Percentiles rank a stretch among this genome's conserved stretches.
phyloP scores from a whole-genome alignment of 176 grass and related monocot genomes.

The Cymbopogon citratus region DNA sequence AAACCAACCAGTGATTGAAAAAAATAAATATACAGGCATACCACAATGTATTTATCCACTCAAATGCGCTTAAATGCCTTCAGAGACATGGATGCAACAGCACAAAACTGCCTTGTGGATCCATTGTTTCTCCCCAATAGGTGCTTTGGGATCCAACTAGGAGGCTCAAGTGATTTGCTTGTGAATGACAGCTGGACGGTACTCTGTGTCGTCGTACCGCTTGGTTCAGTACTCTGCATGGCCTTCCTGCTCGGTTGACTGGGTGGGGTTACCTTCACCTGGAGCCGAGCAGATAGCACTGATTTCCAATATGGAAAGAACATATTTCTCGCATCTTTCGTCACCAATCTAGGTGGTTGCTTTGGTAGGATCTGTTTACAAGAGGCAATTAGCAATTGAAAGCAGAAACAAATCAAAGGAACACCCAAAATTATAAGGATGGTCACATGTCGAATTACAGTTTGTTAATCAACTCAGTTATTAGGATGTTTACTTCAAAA shows the following conservation, averaged over 20 bases:
- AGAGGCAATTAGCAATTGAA: not conserved
- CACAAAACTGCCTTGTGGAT: constrained; percentile 13
- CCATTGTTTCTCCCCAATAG: not conserved
- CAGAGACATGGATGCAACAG: not conserved
- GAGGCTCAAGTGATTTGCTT: not conserved
- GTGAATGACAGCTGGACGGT: too few relatives aligned
- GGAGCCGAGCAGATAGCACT: not conserved
- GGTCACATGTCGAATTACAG: too few relatives aligned
- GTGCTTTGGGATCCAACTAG: not conserved
- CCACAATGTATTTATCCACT: not conserved
- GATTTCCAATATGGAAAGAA: constrained; percentile 10
- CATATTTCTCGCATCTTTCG: not conserved
- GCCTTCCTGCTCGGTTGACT: not conserved
- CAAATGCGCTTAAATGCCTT: not conserved
- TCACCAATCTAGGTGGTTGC: not conserved
- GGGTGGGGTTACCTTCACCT: not conserved
- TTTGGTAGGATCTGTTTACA: not conserved
- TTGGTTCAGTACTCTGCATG: too few relatives aligned
- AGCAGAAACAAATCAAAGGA: not conserved
- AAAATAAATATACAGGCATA: not conserved
- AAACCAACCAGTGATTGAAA: too few relatives aligned
- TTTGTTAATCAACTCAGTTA: too few relatives aligned
- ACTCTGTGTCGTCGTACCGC: too few relatives aligned
- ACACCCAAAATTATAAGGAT: not conserved
- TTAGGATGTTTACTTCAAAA: not conserved